phyloP scores from a whole-genome alignment of 768 basidiomycete species.

The Myochromella boudieri region DNA sequence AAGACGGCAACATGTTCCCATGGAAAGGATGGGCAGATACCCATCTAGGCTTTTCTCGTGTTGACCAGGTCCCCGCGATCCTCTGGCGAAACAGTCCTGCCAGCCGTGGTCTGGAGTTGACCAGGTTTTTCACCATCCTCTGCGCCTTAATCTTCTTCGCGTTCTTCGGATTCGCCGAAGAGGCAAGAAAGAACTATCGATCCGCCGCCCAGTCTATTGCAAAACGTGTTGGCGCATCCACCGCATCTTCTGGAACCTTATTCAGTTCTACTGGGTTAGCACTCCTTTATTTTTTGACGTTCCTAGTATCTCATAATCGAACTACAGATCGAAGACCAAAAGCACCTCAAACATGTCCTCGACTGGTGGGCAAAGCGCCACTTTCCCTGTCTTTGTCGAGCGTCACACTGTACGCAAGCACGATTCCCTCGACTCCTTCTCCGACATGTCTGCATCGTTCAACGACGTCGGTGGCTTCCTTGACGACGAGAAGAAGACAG shows the following conservation, averaged over 20 bases:
- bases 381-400: conserved; percentile 48
- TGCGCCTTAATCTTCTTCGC: conserved; percentile 50
- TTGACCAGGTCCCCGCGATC: conserved; percentile 34
- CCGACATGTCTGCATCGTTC: conserved; percentile 39
- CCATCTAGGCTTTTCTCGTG: conserved; percentile 47
- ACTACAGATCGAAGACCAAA: conserved; percentile 24
- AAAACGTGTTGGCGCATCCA: conserved; percentile 25
- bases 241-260: conserved; percentile 14
- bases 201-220: conserved; percentile 30
- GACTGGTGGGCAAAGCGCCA: conserved; percentile 19
- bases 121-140: conserved; percentile 38
- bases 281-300: background rate
- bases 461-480: conserved; percentile 38
- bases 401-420: conserved; percentile 44
- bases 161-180: conserved; percentile 55
- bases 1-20: conserved; percentile 23
- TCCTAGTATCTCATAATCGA: background rate
- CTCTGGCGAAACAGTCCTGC: conserved; percentile 33
- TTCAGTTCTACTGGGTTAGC: conserved; percentile 27
- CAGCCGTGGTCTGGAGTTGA: conserved; percentile 26
- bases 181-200: conserved; percentile 47
- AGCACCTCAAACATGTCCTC: conserved; percentile 12
- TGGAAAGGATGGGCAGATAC: conserved; percentile 53
- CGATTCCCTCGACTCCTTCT: conserved; percentile 49
- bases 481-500: conserved; percentile 17